phyloP scores from a whole-genome alignment of 805 yeast species.

The Ogataea naganishii region DNA sequence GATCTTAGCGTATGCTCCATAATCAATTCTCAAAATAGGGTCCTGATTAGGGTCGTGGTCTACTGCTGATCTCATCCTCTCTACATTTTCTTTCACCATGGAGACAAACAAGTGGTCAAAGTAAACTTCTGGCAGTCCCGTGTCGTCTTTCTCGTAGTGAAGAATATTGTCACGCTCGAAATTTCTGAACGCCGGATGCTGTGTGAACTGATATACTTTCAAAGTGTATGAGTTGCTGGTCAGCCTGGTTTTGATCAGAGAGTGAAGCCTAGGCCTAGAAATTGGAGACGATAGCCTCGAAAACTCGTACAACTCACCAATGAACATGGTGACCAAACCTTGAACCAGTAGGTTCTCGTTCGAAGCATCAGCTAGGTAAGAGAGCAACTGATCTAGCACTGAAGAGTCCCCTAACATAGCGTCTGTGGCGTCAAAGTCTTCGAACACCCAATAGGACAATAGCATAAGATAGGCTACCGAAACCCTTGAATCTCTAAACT shows the following conservation, averaged over 20 bases:
- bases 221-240: conserved; percentile 76
- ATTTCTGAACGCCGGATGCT: conserved; percentile 43
- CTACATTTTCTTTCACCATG: conserved; percentile 59
- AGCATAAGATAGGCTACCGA: conserved; percentile 73
- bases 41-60: conserved; percentile 68
- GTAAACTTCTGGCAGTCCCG: conserved; percentile 83
- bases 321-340: conserved; percentile 60
- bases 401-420: conserved; percentile 66
- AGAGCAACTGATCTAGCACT: conserved; percentile 56
- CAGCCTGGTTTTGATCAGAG: conserved; percentile 56
- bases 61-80: conserved; percentile 60
- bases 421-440: conserved; percentile 64
- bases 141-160: conserved; percentile 53
- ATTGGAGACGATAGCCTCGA: conserved; percentile 52
- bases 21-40: conserved; percentile 59
- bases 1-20: conserved; percentile 44
- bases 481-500: conserved; percentile 59
- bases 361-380: conserved; percentile 45
- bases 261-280: conserved; percentile 49
- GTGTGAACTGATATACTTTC: conserved; percentile 65
- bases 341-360: conserved; percentile 37
- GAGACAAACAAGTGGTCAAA: conserved; percentile 58
- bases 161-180: conserved; percentile 44
- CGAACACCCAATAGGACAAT: conserved; percentile 68
- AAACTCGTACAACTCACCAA: conserved; percentile 80